Conservation (phyloP, 805 yeast genomes). For the Myxozyma kluyveri region DNA sequence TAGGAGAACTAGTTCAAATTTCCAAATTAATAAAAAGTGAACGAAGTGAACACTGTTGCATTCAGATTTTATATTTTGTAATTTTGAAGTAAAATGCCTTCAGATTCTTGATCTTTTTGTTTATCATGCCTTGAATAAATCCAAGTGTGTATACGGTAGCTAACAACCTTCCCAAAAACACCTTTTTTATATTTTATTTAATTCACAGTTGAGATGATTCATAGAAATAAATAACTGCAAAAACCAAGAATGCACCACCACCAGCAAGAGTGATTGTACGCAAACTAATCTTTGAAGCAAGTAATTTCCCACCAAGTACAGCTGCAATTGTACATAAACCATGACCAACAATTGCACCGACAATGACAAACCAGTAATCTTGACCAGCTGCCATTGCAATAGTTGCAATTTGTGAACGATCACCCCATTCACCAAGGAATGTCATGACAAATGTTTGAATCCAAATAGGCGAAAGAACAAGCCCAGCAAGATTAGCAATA, state of each 20-base stretch:
- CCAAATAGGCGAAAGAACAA: constrained; percentile 82
- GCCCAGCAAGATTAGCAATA: constrained; percentile 54
- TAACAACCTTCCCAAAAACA: neutral
- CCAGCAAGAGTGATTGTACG: constrained; percentile 91
- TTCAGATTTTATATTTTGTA: too few relatives aligned
- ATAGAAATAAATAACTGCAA: constrained; percentile 74
- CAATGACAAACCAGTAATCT: constrained; percentile 81
- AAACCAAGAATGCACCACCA: constrained; percentile 77
- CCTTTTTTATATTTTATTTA: neutral
- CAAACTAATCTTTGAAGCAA: constrained; percentile 87
- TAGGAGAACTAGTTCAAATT: too few relatives aligned
- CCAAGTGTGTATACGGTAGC: neutral
- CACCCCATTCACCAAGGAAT: constrained; percentile 98
- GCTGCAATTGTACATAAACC: constrained; percentile 83
- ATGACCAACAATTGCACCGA: constrained; percentile 91
- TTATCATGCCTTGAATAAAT: too few relatives aligned
- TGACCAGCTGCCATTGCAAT: constrained; percentile 98
- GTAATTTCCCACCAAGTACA: constrained; percentile 86
- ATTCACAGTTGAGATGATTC: constrained; percentile 38
- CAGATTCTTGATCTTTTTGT: too few relatives aligned
- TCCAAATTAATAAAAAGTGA: neutral
- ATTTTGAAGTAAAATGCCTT: too few relatives aligned
- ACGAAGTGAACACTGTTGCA: neutral
- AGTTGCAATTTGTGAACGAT: constrained; percentile 95
- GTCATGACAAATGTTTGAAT: constrained; percentile 94